A percentile compares a stretch with the other conserved stretches of the same genome.
These are phyloP conservation scores for Lichtheimia ornata DNA, from an alignment of 371 early-diverging fungal species.

Conservation along the genomic window DNA sequence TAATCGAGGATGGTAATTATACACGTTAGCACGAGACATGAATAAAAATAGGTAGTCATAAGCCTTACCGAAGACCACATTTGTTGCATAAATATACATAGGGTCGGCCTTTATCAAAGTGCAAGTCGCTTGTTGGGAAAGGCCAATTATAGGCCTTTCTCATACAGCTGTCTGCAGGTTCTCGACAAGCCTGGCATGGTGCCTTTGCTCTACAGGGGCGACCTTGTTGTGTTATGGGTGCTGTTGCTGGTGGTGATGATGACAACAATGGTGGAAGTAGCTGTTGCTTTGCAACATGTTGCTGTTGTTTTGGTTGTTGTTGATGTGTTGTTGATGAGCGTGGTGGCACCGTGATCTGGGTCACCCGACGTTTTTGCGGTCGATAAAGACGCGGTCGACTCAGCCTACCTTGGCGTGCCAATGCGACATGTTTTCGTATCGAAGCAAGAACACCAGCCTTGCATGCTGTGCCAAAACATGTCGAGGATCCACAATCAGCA, in stretches of 20 bases:
- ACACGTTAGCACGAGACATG: constrained; percentile 4
- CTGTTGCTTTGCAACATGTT: neutral
- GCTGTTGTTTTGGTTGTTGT: constrained; percentile 6
- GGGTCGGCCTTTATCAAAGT: constrained; percentile 45
- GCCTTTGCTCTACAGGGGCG: constrained; percentile 45
- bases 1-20: neutral
- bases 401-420: constrained; percentile 16
- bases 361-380: constrained; percentile 8
- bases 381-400: constrained; percentile 4
- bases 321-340: neutral
- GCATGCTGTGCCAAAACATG: constrained; percentile 35
- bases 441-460: constrained; percentile 18
- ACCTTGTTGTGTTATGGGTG: constrained; percentile 21
- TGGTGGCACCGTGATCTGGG: constrained; percentile 11
- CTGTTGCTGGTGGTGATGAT: neutral
- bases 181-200: constrained; percentile 52
- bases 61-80: constrained; percentile 50
- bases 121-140: constrained; percentile 33
- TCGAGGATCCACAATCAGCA: constrained; percentile 17
- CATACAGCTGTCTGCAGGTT: constrained; percentile 51
- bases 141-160: constrained; percentile 58
- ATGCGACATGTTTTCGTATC: constrained; percentile 25
- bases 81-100: constrained; percentile 57
- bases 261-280: neutral
- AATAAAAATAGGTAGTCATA: constrained; percentile 5